Evolutionary conservation across 2,329 filamentous ascomycete species (phyloP), one percentile per base, ranked within the genome.

Genomic region (Chrysosporium keratinophilum): DNA sequence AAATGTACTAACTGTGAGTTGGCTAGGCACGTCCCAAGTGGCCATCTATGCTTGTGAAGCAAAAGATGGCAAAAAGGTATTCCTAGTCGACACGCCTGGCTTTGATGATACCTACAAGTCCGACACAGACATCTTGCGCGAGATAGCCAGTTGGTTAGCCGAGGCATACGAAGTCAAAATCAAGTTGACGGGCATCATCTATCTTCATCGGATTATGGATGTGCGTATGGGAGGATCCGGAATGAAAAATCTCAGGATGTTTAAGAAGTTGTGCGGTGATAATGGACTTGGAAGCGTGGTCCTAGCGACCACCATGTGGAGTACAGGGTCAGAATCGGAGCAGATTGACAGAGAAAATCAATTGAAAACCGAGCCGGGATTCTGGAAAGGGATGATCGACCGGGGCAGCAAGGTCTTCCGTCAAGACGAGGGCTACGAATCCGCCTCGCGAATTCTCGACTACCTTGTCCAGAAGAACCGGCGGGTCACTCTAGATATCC

Each of bases 61-160:
- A 28, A 28, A 28, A 28, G 23, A 28, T 7, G 23, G 23, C 6
- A 19, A 41, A 6, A 41, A 19, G 6, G 11, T 41, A 41, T 41
- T 59, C 31, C 58, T 72, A 0, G 62, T 74, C 40, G 71, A 74
- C 51, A 74, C 72, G 0, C 70, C 71, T 0, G 72, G 72, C 0
- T 74, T 74, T 54, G 62, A 73, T 49, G 71, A 74, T 51, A 72
- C 65, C 0, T 52, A 61, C 17, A 37, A 58, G 1, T 60, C 55
- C 3, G 71, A 75, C 37, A 59, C 65, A 0, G 69, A 74, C 2
- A 63, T 74, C 1, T 58, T 75, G 1, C 46, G 51, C 1, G 62
- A 66, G 19, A 64, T 74, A 15, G 64, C 66, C 0, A 54, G 28
- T 1, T 72, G 63, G 58, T 56, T 74, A 0, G 56, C 50, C 0